phyloP scores from a whole-genome alignment of 1,139 yeast species.

The Geotrichum aggregatum region DNA sequence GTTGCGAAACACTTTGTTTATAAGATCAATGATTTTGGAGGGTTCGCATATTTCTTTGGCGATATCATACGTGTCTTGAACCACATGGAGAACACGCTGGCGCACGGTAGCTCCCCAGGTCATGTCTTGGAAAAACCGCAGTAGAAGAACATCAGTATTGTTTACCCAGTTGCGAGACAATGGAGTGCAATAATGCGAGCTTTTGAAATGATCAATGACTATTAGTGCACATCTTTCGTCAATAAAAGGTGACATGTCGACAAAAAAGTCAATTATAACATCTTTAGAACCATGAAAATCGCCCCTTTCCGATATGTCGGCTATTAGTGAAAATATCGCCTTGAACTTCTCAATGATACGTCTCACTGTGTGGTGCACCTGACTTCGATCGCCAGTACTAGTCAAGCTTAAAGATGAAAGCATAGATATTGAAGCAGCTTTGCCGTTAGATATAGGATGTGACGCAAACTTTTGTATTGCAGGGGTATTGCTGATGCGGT shows the following conservation, averaged over 20 bases:
- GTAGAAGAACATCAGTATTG: slow-evolving; percentile 46
- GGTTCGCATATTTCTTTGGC: slow-evolving; percentile 28
- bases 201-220: slow-evolving; percentile 47
- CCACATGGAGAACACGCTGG: slow-evolving; percentile 43
- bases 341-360: slow-evolving; percentile 25
- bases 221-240: slow-evolving; percentile 42
- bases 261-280: slow-evolving; percentile 45
- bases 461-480: slow-evolving; percentile 6
- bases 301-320: slow-evolving; percentile 23
- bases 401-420: background rate
- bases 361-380: slow-evolving; percentile 7
- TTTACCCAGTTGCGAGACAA: slow-evolving; percentile 51
- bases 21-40: slow-evolving; percentile 24
- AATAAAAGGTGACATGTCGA: slow-evolving; percentile 42
- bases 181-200: slow-evolving; percentile 53
- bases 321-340: slow-evolving; percentile 25
- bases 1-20: slow-evolving; percentile 24
- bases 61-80: slow-evolving; percentile 42
- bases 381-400: slow-evolving; percentile 5
- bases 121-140: slow-evolving; percentile 45
- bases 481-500: slow-evolving; percentile 13
- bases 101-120: slow-evolving; percentile 41
- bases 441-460: slow-evolving; percentile 5
- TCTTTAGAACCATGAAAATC: slow-evolving; percentile 46
- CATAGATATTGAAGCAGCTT: slow-evolving; percentile 9